Percentiles rank a stretch among this genome's conserved stretches.
phyloP scores from a whole-genome alignment of 768 basidiomycete genomes.

The Rhizopogon vulgaris region DNA sequence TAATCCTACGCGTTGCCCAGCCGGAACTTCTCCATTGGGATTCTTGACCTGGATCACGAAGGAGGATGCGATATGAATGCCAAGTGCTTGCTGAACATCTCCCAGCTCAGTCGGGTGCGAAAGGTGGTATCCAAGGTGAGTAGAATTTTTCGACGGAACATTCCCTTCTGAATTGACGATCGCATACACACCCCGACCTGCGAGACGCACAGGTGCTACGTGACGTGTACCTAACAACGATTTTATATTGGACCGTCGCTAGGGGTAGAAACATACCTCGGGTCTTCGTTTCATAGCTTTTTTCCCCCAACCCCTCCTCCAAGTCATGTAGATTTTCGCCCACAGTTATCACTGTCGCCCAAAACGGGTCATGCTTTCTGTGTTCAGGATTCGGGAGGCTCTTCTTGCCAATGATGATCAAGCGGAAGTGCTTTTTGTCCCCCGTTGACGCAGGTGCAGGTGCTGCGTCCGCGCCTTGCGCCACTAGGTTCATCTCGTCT shows the following conservation, averaged over 20 bases:
- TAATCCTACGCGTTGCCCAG: conserved; percentile 20
- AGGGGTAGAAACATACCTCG: conserved; percentile 30
- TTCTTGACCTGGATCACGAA: conserved; percentile 62
- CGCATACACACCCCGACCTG: conserved; percentile 53
- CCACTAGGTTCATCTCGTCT: conserved; percentile 37
- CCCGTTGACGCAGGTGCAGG: conserved; percentile 32
- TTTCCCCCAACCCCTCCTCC: conserved; percentile 43
- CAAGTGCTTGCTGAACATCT: conserved; percentile 50
- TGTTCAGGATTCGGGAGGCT: conserved; percentile 43
- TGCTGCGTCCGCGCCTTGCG: conserved; percentile 43
- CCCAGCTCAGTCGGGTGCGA: conserved; percentile 46
- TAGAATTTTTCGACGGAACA: conserved; percentile 40
- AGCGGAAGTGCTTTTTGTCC: conserved; percentile 40
- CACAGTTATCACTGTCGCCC: conserved; percentile 44
- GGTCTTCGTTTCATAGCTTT: conserved; percentile 58
- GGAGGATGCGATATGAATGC: conserved; percentile 45
- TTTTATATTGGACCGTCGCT: background rate
- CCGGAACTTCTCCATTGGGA: conserved; percentile 40
- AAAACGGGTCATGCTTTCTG: conserved; percentile 44
- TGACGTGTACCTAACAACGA: conserved; percentile 40
- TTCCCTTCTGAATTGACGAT: conserved; percentile 44
- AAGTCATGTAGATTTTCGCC: conserved; percentile 45
- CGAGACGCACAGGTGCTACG: conserved; percentile 45
- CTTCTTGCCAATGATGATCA: conserved; percentile 56
- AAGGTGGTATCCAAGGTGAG: conserved; percentile 54